Percentiles rank a stretch among this genome's conserved stretches.
Conservation (phyloP, 2,329 filamentous ascomycete genomes). For the Xylogone sp. region DNA sequence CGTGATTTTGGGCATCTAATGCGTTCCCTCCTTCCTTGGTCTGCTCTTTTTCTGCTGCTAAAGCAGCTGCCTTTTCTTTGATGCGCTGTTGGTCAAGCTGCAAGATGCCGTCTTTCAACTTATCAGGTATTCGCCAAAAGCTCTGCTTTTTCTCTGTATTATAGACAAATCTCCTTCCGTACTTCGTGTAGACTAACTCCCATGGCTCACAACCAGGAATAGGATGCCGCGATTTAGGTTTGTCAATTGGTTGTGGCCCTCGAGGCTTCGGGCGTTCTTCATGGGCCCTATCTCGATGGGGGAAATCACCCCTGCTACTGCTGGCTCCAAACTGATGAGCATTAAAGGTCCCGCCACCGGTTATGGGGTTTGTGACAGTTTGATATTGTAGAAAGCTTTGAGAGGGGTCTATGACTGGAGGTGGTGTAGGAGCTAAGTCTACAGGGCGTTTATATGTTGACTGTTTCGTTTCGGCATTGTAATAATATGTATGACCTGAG, state of each 20-base stretch:
- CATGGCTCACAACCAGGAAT: constrained; percentile 85
- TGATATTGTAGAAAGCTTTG: constrained; percentile 40
- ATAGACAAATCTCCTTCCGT: constrained; percentile 84
- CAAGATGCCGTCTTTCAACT: constrained; percentile 75
- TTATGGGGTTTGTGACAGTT: constrained; percentile 34
- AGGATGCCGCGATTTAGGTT: constrained; percentile 71
- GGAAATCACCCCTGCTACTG: constrained; percentile 35
- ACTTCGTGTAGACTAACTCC: constrained; percentile 89
- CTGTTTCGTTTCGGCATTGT: constrained; percentile 75
- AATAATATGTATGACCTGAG: constrained; percentile 80
- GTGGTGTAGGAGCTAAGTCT: constrained; percentile 16
- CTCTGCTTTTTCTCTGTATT: constrained; percentile 83
- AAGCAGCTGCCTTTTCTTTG: constrained; percentile 47
- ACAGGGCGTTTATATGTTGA: constrained; percentile 84
- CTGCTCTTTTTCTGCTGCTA: constrained; percentile 18
- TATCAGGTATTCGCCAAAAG: constrained; percentile 90
- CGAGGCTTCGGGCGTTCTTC: constrained; percentile 43
- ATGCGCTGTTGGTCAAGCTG: constrained; percentile 70
- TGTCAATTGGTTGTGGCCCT: constrained; percentile 67
- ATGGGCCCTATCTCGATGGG: constrained; percentile 45
- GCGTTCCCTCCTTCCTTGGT: constrained; percentile 23
- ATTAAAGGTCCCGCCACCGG: constrained; percentile 30
- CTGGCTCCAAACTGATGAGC: constrained; percentile 12
- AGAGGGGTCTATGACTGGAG: constrained; percentile 26
- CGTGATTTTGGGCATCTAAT: constrained; percentile 20